These are phyloP conservation scores for Mycena chlorophos DNA, from an alignment of 768 basidiomycete species.

Conservation along the genomic window DNA sequence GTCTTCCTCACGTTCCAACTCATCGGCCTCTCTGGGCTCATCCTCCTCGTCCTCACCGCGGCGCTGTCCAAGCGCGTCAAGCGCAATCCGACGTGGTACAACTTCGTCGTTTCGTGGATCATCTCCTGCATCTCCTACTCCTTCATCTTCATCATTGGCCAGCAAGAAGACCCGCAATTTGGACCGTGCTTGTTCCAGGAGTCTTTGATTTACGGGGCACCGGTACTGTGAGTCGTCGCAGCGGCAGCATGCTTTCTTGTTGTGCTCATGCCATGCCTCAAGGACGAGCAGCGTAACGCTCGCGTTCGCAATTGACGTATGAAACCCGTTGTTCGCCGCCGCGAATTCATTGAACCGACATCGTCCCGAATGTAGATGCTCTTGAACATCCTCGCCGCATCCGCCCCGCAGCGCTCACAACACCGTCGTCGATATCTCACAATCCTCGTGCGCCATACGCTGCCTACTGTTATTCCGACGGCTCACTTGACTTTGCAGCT, in stretches of 20 bases:
- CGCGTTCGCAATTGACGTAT: constrained; percentile 30
- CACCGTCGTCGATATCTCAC: constrained; percentile 22
- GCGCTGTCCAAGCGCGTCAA: constrained; percentile 27
- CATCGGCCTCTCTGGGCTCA: constrained; percentile 26
- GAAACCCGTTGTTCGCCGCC: neutral
- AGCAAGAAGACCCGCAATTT: constrained; percentile 27
- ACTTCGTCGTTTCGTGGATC: constrained; percentile 33
- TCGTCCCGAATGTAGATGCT: constrained; percentile 25
- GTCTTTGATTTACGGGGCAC: constrained; percentile 34
- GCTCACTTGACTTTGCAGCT: constrained; percentile 21
- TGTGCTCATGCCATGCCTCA: neutral
- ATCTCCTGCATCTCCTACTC: constrained; percentile 32
- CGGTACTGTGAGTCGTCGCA: constrained; percentile 29
- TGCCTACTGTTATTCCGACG: neutral
- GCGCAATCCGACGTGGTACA: constrained; percentile 36
- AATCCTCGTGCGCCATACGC: constrained; percentile 21
- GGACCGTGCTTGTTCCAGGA: constrained; percentile 31
- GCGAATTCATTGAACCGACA: neutral
- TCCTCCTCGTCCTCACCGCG: constrained; percentile 31
- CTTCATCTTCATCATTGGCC: constrained; percentile 33
- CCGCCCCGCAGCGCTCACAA: constrained; percentile 19
- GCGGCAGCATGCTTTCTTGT: neutral
- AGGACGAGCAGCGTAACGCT: constrained; percentile 33
- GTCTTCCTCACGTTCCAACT: constrained; percentile 34
- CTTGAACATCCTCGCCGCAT: constrained; percentile 27